phyloP scores from a whole-genome alignment of 1,284 basidiomycete genomes.

The Porogramme epimiltina region DNA sequence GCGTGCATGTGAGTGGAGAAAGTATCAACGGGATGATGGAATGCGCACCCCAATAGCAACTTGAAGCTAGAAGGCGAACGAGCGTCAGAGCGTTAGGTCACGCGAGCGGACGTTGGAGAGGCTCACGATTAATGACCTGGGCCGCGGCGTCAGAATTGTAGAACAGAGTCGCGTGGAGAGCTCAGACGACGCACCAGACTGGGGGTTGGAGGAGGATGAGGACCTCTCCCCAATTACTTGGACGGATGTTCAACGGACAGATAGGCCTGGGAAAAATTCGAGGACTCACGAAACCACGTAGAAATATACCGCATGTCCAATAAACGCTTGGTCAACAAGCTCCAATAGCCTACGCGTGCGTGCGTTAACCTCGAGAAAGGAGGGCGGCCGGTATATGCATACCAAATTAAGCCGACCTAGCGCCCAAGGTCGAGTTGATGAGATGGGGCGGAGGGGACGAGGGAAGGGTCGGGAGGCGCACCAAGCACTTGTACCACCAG shows the following conservation, averaged over 20 bases:
- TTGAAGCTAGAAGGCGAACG: slow-evolving; percentile 46
- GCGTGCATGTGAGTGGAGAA: slow-evolving; percentile 5
- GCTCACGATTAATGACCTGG: slow-evolving; percentile 34
- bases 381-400: slow-evolving; percentile 16
- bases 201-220: slow-evolving; percentile 42
- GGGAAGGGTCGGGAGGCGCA: slow-evolving; percentile 34
- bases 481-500: slow-evolving; percentile 53
- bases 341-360: slow-evolving; percentile 45
- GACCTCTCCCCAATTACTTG: slow-evolving; percentile 51
- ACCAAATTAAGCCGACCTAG: slow-evolving; percentile 51
- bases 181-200: slow-evolving; percentile 44
- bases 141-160: no score
- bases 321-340: slow-evolving; percentile 53
- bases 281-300: slow-evolving; percentile 37
- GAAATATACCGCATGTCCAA: slow-evolving; percentile 57
- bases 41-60: slow-evolving; percentile 54
- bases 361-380: neutral
- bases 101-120: neutral
- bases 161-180: slow-evolving; percentile 17
- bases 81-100: neutral
- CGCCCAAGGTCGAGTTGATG: neutral
- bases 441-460: neutral
- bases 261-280: neutral
- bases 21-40: neutral
- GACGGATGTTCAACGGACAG: neutral